These are phyloP conservation scores for Globisporangium megalacanthum DNA, from an alignment of 352 stramenopile genomes.

Conservation along the genomic window DNA sequence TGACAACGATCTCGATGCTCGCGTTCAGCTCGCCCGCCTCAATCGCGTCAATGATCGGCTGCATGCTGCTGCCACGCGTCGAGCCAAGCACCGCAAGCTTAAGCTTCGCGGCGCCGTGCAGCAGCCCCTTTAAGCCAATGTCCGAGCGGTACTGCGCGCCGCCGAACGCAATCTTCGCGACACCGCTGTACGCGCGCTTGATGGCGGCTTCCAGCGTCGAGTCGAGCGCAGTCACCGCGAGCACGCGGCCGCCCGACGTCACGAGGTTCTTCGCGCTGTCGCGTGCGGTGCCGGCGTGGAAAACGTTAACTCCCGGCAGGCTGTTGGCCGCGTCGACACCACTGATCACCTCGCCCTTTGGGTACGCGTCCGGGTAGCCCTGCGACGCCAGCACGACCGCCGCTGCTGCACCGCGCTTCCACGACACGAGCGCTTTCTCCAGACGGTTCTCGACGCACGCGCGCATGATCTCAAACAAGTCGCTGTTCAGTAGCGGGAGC, in stretches of 20 bases:
- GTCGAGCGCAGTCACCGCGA: conserved; percentile 94
- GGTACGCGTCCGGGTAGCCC: conserved; percentile 98
- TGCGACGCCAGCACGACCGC: conserved; percentile 96
- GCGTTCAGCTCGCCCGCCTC: conserved; percentile 83
- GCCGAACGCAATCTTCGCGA: conserved; percentile 87
- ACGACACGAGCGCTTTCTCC: conserved; percentile 82
- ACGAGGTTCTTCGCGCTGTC: conserved; percentile 57
- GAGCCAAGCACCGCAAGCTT: conserved; percentile 95
- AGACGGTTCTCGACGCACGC: conserved; percentile 94
- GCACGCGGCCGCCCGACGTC: conserved; percentile 95
- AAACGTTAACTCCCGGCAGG: conserved; percentile 92
- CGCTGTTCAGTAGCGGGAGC: conserved; percentile 95
- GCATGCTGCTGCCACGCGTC: conserved; percentile 93
- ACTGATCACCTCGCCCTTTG: conserved; percentile 96
- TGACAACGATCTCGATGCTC: conserved; percentile 95
- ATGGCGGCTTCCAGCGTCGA: conserved; percentile 90
- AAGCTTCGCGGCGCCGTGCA: conserved; percentile 83
- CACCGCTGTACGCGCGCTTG: conserved; percentile 87
- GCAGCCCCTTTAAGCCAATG: conserved; percentile 93
- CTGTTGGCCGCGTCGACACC: conserved; percentile 86
- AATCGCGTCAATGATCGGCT: conserved; percentile 96
- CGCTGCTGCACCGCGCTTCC: conserved; percentile 87
- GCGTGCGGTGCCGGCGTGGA: conserved; percentile 97
- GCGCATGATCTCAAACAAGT: conserved; percentile 97
- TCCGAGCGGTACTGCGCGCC: conserved; percentile 95